Conservation (phyloP, 1,284 basidiomycete species). For the Austropuccinia psidii region DNA sequence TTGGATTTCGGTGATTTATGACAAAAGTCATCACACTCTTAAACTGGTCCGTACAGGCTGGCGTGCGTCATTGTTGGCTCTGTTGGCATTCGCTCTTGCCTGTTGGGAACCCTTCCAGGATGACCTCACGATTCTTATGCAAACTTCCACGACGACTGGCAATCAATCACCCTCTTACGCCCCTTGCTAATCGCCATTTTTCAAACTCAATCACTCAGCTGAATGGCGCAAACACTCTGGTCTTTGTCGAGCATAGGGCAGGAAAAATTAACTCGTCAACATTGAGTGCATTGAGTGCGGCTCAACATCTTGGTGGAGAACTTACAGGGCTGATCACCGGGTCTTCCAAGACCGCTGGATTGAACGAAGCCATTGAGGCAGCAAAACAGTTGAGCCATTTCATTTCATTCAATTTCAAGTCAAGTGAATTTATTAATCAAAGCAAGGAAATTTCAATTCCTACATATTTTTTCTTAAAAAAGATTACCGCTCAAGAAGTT, state of each 20-base stretch:
- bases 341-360: slow-evolving; percentile 60
- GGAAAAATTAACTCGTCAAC: slow-evolving; percentile 74
- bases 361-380: slow-evolving; percentile 57
- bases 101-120: too few species aligned
- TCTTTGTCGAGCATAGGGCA: slow-evolving; percentile 78
- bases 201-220: too few species aligned
- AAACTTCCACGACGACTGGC: too few species aligned
- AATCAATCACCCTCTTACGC: too few species aligned
- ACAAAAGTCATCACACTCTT: too few species aligned
- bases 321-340: slow-evolving; percentile 83
- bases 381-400: slow-evolving; percentile 63
- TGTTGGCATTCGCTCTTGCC: too few species aligned
- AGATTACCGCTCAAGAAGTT: slow-evolving; percentile 29
- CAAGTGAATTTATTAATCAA: background rate
- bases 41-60: too few species aligned
- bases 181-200: too few species aligned
- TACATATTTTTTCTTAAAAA: background rate
- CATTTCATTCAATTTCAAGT: background rate
- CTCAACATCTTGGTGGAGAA: slow-evolving; percentile 62
- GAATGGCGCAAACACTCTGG: too few species aligned
- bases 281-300: slow-evolving; percentile 84
- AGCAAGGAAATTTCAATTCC: background rate
- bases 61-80: too few species aligned
- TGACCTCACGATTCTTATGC: too few species aligned
- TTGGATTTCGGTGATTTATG: too few species aligned